Evolutionary conservation across 192 early-diverging fungal species (phyloP).

Genomic region (Entomortierella beljakovae): DNA sequence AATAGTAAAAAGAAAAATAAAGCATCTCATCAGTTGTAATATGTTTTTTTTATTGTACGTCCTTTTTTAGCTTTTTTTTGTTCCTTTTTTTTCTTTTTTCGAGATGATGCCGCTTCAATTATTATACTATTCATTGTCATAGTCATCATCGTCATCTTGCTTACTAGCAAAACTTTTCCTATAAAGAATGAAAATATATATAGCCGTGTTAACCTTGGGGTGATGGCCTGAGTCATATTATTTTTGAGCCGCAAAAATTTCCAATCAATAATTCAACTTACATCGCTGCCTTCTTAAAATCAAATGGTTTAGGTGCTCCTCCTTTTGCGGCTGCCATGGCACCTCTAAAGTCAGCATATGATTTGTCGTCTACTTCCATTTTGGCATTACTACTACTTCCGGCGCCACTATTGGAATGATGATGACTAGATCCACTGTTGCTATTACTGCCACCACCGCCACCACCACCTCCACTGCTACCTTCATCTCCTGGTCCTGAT

Average conservation of each 20-base stretch:
- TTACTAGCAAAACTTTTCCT: constrained; percentile 22
- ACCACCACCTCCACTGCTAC: constrained; percentile 9
- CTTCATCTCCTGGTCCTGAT: constrained; percentile 7
- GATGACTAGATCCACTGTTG: not conserved
- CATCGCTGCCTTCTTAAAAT: constrained; percentile 1
- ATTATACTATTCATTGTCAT: constrained; percentile 27
- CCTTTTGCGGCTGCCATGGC: constrained; percentile 39
- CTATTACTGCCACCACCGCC: constrained; percentile 13
- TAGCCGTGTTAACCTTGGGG: too few species aligned
- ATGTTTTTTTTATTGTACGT: not conserved
- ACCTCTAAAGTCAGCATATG: constrained; percentile 20
- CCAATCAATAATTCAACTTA: not conserved
- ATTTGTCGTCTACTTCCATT: constrained; percentile 33
- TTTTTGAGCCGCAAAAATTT: not conserved
- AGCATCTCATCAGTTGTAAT: too few species aligned
- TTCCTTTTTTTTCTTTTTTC: constrained; percentile 4
- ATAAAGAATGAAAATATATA: not conserved
- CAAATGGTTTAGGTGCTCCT: not conserved
- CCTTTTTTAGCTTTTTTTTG: not conserved
- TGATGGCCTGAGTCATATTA: too few species aligned
- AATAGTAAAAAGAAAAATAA: not conserved
- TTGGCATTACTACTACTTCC: constrained; percentile 14
- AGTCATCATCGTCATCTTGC: constrained; percentile 47
- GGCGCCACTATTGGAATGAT: not conserved
- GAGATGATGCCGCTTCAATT: too few species aligned